phyloP scores from a whole-genome alignment of 2,329 filamentous ascomycete species.

The Fusarium napiforme region DNA sequence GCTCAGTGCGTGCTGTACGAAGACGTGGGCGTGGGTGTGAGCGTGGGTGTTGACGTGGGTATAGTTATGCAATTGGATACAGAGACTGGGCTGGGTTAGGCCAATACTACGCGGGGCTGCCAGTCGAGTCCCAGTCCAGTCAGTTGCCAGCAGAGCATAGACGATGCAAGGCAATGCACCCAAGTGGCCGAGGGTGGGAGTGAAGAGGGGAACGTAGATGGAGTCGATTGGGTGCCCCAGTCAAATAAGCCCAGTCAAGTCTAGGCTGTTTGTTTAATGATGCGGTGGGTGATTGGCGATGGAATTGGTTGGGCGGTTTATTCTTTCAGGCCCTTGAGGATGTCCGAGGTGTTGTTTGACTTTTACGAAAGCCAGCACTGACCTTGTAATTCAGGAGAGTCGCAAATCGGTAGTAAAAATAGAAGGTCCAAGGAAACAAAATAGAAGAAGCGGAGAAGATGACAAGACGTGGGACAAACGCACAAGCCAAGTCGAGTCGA shows the following conservation, averaged over 20 bases:
- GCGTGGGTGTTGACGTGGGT: constrained; percentile 22
- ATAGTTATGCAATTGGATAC: constrained; percentile 31
- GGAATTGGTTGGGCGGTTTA: neutral
- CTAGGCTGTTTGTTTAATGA: constrained; percentile 13
- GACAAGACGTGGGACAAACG: constrained; percentile 6
- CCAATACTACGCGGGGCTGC: constrained; percentile 47
- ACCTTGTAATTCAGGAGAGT: constrained; percentile 17
- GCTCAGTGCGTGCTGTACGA: constrained; percentile 14
- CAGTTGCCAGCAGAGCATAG: constrained; percentile 7
- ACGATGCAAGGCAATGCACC: constrained; percentile 48
- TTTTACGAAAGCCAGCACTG: constrained; percentile 14
- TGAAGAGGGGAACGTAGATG: constrained; percentile 31
- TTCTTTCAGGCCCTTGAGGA: constrained; percentile 3
- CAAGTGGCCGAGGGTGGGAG: constrained; percentile 42
- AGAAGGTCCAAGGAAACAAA: constrained; percentile 30
- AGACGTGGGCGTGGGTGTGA: constrained; percentile 22
- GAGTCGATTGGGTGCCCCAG: constrained; percentile 36
- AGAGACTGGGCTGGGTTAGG: constrained; percentile 18
- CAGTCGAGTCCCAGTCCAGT: constrained; percentile 24
- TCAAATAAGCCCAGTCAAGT: constrained; percentile 5
- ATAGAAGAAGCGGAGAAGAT: constrained; percentile 31
- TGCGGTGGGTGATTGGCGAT: constrained; percentile 26
- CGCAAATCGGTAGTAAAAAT: constrained; percentile 6
- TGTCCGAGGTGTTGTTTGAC: neutral
- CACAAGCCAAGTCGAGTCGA: neutral